Percentiles rank a stretch among this genome's conserved stretches.
Evolutionary conservation across 441 rosid species (phyloP).

Genomic region (Pelargonium citronellum): DNA sequence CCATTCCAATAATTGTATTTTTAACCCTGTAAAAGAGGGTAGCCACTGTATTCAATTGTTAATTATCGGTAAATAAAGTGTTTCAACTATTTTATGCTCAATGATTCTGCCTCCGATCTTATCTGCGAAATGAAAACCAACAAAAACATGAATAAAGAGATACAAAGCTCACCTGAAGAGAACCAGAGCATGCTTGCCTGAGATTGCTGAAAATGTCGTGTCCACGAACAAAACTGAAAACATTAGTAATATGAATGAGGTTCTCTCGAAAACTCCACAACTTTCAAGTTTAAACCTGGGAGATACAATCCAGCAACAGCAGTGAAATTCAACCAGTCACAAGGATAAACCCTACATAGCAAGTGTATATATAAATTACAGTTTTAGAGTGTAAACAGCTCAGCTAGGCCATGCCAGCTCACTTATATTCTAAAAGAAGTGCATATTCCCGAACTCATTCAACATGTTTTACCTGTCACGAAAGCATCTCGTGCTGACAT

Average conservation of each 20-base stretch:
- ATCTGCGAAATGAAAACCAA: neutral
- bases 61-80: neutral
- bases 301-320: too few species aligned
- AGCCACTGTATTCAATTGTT: neutral
- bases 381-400: neutral
- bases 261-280: neutral
- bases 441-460: neutral
- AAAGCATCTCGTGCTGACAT: neutral
- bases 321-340: too few species aligned
- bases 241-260: too few species aligned
- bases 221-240: too few species aligned
- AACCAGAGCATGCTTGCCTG: neutral
- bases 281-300: neutral
- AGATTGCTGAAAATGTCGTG: neutral
- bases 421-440: neutral
- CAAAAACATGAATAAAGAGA: neutral
- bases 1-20: neutral
- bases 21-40: neutral
- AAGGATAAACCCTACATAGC: too few species aligned
- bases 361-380: too few species aligned
- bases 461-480: neutral
- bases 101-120: neutral
- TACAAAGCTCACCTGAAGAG: slow-evolving; percentile 3
- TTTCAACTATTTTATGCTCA: neutral
- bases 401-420: neutral